phyloP scores from a whole-genome alignment of 2,329 filamentous ascomycete species.

The Fusarium algeriense region DNA sequence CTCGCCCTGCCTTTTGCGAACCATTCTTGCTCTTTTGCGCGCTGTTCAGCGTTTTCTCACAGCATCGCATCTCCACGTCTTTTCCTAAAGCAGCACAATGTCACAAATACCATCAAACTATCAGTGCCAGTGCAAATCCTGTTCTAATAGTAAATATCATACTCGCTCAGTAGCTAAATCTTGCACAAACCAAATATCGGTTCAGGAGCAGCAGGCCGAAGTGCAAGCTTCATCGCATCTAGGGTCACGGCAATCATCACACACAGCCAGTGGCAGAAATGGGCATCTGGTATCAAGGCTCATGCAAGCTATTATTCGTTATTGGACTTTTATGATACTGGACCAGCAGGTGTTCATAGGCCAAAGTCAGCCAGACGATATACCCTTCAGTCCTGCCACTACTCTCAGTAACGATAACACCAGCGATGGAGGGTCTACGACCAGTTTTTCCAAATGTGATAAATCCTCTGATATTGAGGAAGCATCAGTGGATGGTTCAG shows the following conservation, averaged over 20 bases:
- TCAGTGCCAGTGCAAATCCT: neutral
- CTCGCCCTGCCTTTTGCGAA: neutral
- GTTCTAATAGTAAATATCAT: neutral
- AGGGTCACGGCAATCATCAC: neutral
- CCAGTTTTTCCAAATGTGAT: neutral
- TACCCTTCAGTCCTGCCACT: conserved; percentile 3
- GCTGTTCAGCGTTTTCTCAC: neutral
- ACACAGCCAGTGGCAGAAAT: neutral
- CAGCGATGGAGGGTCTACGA: neutral
- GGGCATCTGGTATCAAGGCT: neutral
- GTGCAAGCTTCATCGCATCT: neutral
- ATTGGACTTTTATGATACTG: conserved; percentile 2
- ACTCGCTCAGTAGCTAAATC: conserved; percentile 1
- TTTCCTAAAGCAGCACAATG: neutral
- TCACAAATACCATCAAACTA: neutral
- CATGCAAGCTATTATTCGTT: neutral
- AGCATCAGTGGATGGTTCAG: neutral
- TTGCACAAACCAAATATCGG: neutral
- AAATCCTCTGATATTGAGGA: neutral
- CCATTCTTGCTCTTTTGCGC: neutral
- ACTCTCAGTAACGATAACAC: conserved; percentile 4
- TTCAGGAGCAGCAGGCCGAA: neutral
- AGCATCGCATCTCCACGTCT: neutral
- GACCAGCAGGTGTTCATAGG: neutral
- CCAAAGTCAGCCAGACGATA: neutral